These are phyloP conservation scores for Funneliformis caledonium DNA, from an alignment of 371 early-diverging fungal genomes.

Conservation along the genomic window DNA sequence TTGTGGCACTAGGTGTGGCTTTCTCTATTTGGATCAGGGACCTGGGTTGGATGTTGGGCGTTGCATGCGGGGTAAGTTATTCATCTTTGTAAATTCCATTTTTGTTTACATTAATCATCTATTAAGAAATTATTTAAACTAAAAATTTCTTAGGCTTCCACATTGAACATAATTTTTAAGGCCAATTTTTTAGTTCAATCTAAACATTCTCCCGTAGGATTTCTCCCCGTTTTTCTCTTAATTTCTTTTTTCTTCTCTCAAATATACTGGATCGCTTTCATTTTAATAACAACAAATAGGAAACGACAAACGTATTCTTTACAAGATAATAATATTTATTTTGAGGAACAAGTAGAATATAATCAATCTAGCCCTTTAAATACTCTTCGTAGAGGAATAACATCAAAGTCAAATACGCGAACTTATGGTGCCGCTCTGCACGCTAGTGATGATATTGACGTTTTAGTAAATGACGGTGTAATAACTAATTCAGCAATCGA, in stretches of 20 bases:
- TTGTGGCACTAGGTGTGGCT: neutral
- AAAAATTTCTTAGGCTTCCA: conserved; percentile 11
- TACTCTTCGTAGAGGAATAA: neutral
- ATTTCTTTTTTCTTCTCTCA: neutral
- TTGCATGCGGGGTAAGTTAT: conserved; percentile 5
- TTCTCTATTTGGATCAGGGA: conserved; percentile 5
- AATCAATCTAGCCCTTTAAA: neutral
- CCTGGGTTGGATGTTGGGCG: neutral
- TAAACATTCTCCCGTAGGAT: neutral
- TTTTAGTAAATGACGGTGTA: neutral
- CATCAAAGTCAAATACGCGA: neutral
- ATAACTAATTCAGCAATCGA: neutral
- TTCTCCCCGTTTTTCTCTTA: neutral
- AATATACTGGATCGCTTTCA: conserved; percentile 24
- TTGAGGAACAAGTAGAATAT: conserved; percentile 14
- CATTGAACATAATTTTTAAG: conserved; percentile 31
- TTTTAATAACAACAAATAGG: conserved; percentile 8
- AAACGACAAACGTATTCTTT: neutral
- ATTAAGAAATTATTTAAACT: neutral
- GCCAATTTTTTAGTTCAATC: neutral
- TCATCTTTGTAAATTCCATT: neutral
- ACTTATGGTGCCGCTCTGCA: neutral
- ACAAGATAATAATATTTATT: conserved; percentile 6
- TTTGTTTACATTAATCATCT: neutral
- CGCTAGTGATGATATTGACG: neutral